A percentile compares a stretch with the other conserved stretches of the same genome.
Evolutionary conservation across 495 filamentous ascomycete species (phyloP).

Genomic region (Cryomyces antarcticus): DNA sequence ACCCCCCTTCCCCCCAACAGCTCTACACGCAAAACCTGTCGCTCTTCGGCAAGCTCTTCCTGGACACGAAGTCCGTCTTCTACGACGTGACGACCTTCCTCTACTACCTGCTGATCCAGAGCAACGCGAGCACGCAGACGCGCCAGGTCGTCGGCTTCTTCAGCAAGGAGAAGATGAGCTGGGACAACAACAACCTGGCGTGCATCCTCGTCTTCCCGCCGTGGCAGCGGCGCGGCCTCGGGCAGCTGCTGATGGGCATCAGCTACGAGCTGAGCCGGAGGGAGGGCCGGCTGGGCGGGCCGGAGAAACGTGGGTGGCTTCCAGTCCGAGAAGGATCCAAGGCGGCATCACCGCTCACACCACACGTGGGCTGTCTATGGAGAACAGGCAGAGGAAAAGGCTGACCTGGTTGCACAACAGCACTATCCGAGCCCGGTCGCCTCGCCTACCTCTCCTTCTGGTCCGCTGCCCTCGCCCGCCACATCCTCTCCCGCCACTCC

Average conservation of each 20-base stretch:
- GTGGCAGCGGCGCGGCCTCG: slow-evolving; percentile 77
- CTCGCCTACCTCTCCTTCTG: slow-evolving; percentile 68
- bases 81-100: slow-evolving; percentile 90
- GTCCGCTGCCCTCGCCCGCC: slow-evolving; percentile 57
- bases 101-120: slow-evolving; percentile 74
- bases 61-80: slow-evolving; percentile 95
- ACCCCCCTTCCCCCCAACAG: slow-evolving; percentile 18
- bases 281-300: slow-evolving; percentile 71
- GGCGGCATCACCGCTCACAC: no score
- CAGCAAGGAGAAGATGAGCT: slow-evolving; percentile 94
- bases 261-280: slow-evolving; percentile 81
- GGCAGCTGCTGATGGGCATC: slow-evolving; percentile 76
- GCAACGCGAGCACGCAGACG: slow-evolving; percentile 24
- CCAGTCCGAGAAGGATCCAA: background rate
- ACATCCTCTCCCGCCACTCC: slow-evolving; percentile 30
- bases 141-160: slow-evolving; percentile 75
- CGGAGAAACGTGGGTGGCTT: slow-evolving; percentile 46
- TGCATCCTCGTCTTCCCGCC: slow-evolving; percentile 95
- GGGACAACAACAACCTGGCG: slow-evolving; percentile 95
- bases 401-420: slow-evolving; percentile 4
- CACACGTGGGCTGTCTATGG: no score
- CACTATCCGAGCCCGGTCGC: slow-evolving; percentile 63
- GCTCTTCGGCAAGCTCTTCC: slow-evolving; percentile 92
- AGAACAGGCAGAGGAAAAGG: background rate
- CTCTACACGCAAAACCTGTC: slow-evolving; percentile 89